Conservation (phyloP, 345 rosid genomes). For the Hypericum androsaemum region DNA sequence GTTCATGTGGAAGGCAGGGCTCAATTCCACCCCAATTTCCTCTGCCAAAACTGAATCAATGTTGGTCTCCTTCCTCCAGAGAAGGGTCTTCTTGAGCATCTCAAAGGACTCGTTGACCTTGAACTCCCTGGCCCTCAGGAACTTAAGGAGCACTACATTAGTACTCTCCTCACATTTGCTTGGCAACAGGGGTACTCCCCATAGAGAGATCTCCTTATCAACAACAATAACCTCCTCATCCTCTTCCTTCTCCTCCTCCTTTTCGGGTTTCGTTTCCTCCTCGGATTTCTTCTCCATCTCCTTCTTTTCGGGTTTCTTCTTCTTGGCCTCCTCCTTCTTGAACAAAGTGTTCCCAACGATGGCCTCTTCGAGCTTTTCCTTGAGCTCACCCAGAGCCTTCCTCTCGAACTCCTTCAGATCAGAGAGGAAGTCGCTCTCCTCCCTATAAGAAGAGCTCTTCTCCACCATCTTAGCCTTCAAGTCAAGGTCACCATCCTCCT, state of each 20-base stretch:
- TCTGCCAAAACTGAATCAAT: constrained; percentile 17
- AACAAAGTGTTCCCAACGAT: constrained; percentile 16
- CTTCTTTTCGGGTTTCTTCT: background rate
- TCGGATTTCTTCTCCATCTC: background rate
- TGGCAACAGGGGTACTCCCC: constrained; percentile 19
- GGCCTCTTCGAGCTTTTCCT: constrained; percentile 21
- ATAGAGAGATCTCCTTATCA: constrained; percentile 13
- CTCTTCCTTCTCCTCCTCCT: background rate
- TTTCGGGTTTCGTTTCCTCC: background rate
- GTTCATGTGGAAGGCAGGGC: constrained; percentile 7
- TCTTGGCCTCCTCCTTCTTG: background rate
- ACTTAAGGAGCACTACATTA: constrained; percentile 11
- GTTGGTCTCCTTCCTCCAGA: constrained; percentile 23
- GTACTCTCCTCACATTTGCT: constrained; percentile 17
- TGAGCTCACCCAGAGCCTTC: constrained; percentile 19
- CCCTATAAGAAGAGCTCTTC: constrained; percentile 12
- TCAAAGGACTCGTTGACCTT: constrained; percentile 14
- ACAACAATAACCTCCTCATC: background rate
- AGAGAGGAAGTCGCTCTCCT: constrained; percentile 8
- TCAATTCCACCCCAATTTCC: constrained; percentile 5
- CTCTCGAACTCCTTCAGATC: constrained; percentile 21
- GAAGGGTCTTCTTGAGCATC: constrained; percentile 15
- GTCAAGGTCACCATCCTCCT: background rate
- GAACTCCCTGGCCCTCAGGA: constrained; percentile 20
- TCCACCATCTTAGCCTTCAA: background rate